These are phyloP conservation scores for Grosmannia clavigera DNA, from an alignment of 2,329 filamentous ascomycete genomes.

Conservation along the genomic window DNA sequence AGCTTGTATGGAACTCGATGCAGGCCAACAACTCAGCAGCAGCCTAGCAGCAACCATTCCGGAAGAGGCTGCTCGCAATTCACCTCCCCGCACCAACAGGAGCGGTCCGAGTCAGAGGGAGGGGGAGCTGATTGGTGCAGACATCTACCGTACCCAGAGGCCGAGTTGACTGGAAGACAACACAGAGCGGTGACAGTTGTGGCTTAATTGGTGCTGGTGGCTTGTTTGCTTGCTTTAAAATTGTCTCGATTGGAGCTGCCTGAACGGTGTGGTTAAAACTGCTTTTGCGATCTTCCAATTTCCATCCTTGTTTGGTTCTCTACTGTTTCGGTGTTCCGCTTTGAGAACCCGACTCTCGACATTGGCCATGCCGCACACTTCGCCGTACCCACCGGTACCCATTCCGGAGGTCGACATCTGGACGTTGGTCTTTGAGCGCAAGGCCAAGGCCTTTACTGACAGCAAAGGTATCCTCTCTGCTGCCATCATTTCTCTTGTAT, in stretches of 20 bases:
- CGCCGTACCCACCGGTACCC: conserved; percentile 49
- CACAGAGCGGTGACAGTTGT: background rate
- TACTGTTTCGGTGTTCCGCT: background rate
- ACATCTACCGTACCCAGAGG: background rate
- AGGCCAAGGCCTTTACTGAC: conserved; percentile 52
- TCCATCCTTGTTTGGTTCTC: background rate
- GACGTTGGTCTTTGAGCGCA: conserved; percentile 63
- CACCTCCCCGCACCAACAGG: background rate
- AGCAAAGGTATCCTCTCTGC: conserved; percentile 46
- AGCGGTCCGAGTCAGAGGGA: background rate
- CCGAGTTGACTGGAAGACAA: background rate
- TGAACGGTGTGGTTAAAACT: no score
- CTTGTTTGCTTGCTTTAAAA: background rate
- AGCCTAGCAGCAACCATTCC: background rate
- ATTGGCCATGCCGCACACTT: conserved; percentile 57
- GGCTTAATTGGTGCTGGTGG: background rate
- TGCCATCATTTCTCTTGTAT: background rate
- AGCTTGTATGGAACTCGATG: background rate
- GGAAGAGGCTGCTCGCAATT: background rate
- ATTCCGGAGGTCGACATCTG: conserved; percentile 70
- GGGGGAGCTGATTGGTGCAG: background rate
- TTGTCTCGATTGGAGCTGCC: no score
- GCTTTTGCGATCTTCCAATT: no score
- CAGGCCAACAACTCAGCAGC: background rate
- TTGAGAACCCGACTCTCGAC: background rate